Evolutionary conservation across 1,139 yeast species (phyloP).

Genomic region (Debaryomyces sp.): DNA sequence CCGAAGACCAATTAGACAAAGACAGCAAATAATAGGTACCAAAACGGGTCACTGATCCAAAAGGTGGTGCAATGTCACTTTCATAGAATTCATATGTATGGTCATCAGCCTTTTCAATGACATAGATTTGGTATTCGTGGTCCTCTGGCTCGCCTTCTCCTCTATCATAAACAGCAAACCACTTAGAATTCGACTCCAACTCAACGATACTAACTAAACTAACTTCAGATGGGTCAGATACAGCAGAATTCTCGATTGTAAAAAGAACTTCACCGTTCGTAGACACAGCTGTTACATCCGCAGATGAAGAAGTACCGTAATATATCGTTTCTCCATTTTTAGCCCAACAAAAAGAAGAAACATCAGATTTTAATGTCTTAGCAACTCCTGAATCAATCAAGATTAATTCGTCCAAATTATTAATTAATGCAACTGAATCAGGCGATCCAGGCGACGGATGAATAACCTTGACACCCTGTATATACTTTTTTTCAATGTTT

Average conservation of each 20-base stretch:
- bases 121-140: slow-evolving; percentile 22
- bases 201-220: slow-evolving; percentile 5
- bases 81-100: slow-evolving; percentile 21
- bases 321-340: slow-evolving; percentile 12
- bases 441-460: slow-evolving; percentile 11
- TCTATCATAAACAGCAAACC: slow-evolving; percentile 15
- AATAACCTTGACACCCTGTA: slow-evolving; percentile 4
- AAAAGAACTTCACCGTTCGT: neutral
- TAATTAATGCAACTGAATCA: slow-evolving; percentile 8
- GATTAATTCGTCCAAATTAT: slow-evolving; percentile 7
- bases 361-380: slow-evolving; percentile 10
- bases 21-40: slow-evolving; percentile 49
- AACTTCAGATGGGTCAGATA: neutral
- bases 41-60: slow-evolving; percentile 53
- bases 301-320: slow-evolving; percentile 4
- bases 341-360: slow-evolving; percentile 18
- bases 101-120: slow-evolving; percentile 15
- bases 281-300: neutral
- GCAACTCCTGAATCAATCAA: slow-evolving; percentile 2
- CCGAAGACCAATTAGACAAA: slow-evolving; percentile 47
- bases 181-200: slow-evolving; percentile 5
- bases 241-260: neutral
- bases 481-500: neutral
- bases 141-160: slow-evolving; percentile 21
- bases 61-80: slow-evolving; percentile 60